Base-by-base conservation (phyloP, 257 asterid species). In the Capsicum chinense region DNA sequence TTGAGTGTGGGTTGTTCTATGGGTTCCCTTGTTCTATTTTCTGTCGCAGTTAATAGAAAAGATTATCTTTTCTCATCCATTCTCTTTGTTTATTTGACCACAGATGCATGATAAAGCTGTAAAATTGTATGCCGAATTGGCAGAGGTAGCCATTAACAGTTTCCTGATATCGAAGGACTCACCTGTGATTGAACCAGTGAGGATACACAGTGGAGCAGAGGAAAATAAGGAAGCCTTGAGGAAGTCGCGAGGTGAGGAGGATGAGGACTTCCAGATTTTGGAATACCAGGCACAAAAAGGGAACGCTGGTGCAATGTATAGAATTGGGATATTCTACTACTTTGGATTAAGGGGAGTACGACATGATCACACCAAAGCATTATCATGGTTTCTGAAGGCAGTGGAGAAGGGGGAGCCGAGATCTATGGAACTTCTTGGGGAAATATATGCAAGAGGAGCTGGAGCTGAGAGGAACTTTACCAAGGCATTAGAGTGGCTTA, bases 381-480 rank as follows among this genome's bases (percentile, higher is more conserved):
- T 93, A 84, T 81, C 94, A 80, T 95, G 99, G 98, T 95, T 97
- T 85, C 89, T 92, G 58, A 95, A 91, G 92, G 98, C 99, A 66
- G 97, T 91, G 64, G 98, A 95, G 86, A 97, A 90, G 88, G 97
- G 99, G 59, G 99, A 97, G 85, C 91, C 98, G 39, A 90, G 95
- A 87, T 95, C 99, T 19, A 97, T 97, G 99, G 99, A 97, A 89
- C 97, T 97, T 85, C 98, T 97, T 73, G 99, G 99, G 50, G 99
- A 97, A 92, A 93, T 97, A 63, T 95, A 95, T 88, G 98, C 98
- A 50, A 90, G 97, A 86, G 99, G 99, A 33, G 99, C 98, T 59
- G 99, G 97, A 85, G 96, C 95, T 83, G 98, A 95, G 88, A 92
- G 95, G 85, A 94, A 97, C 91, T 97, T 91, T 90, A 92, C 95